Base-by-base conservation (phyloP, 2,329 filamentous ascomycete genomes). In the Dothideomycetes sp. region DNA sequence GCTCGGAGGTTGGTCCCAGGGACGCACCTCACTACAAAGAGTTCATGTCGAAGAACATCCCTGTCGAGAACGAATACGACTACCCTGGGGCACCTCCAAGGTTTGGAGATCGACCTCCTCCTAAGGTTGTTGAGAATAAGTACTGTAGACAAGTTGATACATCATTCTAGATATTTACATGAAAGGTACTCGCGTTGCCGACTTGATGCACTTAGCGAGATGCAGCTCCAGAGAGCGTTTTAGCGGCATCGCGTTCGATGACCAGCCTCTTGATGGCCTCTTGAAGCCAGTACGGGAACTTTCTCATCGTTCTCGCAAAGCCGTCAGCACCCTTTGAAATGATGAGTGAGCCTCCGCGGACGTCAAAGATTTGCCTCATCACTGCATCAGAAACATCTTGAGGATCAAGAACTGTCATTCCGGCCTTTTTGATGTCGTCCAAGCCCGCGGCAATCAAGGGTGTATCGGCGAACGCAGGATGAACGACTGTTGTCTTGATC, bases 401-500 rank as follows among this genome's bases (percentile, higher is more conserved):
- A 10, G 65, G 56, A 13, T 64, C 57, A 18, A 68, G 49, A 5
- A 69, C 49, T 12, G 49, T 43, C 5, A 49, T 51, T 8, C 58
- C 54, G 3, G 51, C 49, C 10, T 49, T 51, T 39, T 57, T 47
- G 16, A 69, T 49, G 2, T 57, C 50, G 6, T 52, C 43, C 23
- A 56, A 49, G 38, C 62, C 51, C 8, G 56, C 45, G 25, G 53
- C 55, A 2, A 59, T 59, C 45, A 67, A 55, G 1, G 64, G 59
- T 4, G 65, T 66, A 19, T 53, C 56, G 9, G 62, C 64, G 54
- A 61, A 67, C 17, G 53, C 55, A 2, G 65, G 65, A 48, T 66
- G 64, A 1, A 67, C 58, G 17, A 64, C 56, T 5, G 60, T 60
- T 7, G 62, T 64, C 45, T 63, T 62, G 52, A 68, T 61, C 44